These are phyloP conservation scores for Neurospora hispaniola DNA, from an alignment of 495 filamentous ascomycete genomes.

Conservation along the genomic window DNA sequence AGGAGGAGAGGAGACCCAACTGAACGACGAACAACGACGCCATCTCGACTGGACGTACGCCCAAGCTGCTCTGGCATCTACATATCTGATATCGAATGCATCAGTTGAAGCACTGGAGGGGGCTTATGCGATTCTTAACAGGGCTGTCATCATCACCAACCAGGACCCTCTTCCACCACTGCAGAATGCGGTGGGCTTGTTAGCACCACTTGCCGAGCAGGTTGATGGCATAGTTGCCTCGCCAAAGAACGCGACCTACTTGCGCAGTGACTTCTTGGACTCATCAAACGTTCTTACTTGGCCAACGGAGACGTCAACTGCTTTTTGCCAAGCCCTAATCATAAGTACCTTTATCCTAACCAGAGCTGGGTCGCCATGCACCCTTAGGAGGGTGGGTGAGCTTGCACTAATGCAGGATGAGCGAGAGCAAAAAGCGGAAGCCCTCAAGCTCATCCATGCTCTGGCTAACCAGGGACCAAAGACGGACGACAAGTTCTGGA, in stretches of 20 bases:
- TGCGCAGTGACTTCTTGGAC: slow-evolving; percentile 47
- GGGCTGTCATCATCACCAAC: slow-evolving; percentile 49
- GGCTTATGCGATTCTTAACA: slow-evolving; percentile 50
- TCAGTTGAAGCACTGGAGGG: slow-evolving; percentile 48
- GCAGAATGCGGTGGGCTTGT: slow-evolving; percentile 29
- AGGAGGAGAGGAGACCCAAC: slow-evolving; percentile 46
- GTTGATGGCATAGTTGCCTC: slow-evolving; percentile 21
- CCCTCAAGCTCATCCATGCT: slow-evolving; percentile 51
- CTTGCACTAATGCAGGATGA: slow-evolving; percentile 46
- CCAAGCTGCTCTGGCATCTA: slow-evolving; percentile 58
- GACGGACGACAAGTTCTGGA: slow-evolving; percentile 60
- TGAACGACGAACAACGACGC: slow-evolving; percentile 41
- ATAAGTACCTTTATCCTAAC: slow-evolving; percentile 57
- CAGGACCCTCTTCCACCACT: slow-evolving; percentile 43
- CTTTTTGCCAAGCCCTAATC: slow-evolving; percentile 56
- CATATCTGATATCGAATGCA: slow-evolving; percentile 56
- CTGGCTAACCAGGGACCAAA: slow-evolving; percentile 39
- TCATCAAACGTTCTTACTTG: slow-evolving; percentile 56
- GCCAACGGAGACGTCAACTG: slow-evolving; percentile 48
- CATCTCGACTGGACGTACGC: slow-evolving; percentile 54
- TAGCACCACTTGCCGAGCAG: slow-evolving; percentile 30
- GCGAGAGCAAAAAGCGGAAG: slow-evolving; percentile 54
- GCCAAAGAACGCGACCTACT: slow-evolving; percentile 29
- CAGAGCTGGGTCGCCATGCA: slow-evolving; percentile 47
- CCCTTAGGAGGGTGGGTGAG: slow-evolving; percentile 49